Evolutionary conservation across 495 filamentous ascomycete genomes (phyloP).

Genomic region (Penicillium lagena): DNA sequence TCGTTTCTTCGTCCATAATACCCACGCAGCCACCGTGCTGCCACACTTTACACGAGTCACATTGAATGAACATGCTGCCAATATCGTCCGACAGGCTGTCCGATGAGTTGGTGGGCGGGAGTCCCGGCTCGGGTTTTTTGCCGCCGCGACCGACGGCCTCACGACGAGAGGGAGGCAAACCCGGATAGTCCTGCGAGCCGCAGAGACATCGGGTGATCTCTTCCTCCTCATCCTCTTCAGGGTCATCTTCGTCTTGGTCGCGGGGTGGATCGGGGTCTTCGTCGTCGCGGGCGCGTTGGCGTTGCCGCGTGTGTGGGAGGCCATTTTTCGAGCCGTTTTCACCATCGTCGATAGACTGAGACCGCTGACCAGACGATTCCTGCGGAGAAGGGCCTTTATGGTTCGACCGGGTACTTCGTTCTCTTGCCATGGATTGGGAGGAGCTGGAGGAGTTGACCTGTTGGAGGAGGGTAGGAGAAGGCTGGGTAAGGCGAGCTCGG

Average conservation of each 20-base stretch:
- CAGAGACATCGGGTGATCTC: constrained; percentile 93
- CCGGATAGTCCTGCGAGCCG: constrained; percentile 90
- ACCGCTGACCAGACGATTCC: constrained; percentile 66
- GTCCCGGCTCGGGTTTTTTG: constrained; percentile 53
- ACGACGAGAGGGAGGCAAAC: constrained; percentile 63
- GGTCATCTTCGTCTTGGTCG: constrained; percentile 55
- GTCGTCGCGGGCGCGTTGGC: constrained; percentile 61
- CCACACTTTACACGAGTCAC: constrained; percentile 97
- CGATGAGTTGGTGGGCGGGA: constrained; percentile 27
- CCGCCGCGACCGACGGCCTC: constrained; percentile 48
- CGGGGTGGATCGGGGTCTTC: constrained; percentile 45
- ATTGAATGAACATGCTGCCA: constrained; percentile 95
- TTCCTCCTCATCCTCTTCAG: constrained; percentile 71
- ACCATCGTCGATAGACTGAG: constrained; percentile 72
- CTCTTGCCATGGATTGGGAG: constrained; percentile 61
- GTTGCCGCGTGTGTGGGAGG: constrained; percentile 63
- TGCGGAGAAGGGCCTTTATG: constrained; percentile 68
- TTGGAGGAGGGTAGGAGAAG: constrained; percentile 57
- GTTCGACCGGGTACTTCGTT: constrained; percentile 64
- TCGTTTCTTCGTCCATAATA: constrained; percentile 86
- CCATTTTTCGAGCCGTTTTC: constrained; percentile 51
- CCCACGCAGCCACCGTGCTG: constrained; percentile 98
- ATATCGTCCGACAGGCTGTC: constrained; percentile 67
- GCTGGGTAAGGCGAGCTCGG: constrained; percentile 77
- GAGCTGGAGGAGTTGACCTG: constrained; percentile 71